Conservation (phyloP, 257 asterid genomes). For the Solanum bulbocastanum region DNA sequence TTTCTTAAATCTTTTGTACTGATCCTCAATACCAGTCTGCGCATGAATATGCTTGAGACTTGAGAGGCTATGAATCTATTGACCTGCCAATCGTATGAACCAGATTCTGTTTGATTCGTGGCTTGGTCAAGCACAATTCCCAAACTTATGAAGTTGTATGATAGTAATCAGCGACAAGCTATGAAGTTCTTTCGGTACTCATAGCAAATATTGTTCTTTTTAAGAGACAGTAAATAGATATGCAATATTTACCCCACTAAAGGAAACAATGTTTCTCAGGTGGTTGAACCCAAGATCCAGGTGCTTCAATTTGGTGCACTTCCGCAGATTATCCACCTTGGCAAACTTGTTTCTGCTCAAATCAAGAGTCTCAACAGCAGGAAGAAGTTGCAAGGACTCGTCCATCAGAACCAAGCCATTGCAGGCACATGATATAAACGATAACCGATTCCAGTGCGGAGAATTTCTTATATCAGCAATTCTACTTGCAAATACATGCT, state of each 20-base stretch:
- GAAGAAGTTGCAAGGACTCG: slow-evolving; percentile 92
- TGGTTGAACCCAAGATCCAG: slow-evolving; percentile 89
- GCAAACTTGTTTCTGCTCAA: slow-evolving; percentile 86
- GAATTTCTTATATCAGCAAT: slow-evolving; percentile 79
- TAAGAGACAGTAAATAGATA: not conserved
- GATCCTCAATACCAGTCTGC: not conserved
- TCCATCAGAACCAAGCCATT: slow-evolving; percentile 88
- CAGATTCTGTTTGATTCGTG: not conserved
- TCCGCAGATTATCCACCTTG: slow-evolving; percentile 81
- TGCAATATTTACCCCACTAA: slow-evolving; percentile 53
- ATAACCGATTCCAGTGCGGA: slow-evolving; percentile 76
- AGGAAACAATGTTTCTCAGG: slow-evolving; percentile 69
- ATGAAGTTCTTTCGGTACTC: not conserved
- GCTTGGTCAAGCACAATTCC: not conserved
- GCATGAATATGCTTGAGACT: not conserved
- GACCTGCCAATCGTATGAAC: not conserved
- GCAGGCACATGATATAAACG: slow-evolving; percentile 81
- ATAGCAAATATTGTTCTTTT: not conserved
- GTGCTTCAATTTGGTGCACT: slow-evolving; percentile 72
- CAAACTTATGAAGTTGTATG: not conserved
- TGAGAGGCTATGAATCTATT: not conserved
- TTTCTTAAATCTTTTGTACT: too few species aligned
- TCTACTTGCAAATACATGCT: slow-evolving; percentile 88
- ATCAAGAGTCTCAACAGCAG: slow-evolving; percentile 84
- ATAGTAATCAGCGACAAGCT: not conserved